Base-by-base conservation (phyloP, 805 yeast genomes). In the Candida xyloterini region DNA sequence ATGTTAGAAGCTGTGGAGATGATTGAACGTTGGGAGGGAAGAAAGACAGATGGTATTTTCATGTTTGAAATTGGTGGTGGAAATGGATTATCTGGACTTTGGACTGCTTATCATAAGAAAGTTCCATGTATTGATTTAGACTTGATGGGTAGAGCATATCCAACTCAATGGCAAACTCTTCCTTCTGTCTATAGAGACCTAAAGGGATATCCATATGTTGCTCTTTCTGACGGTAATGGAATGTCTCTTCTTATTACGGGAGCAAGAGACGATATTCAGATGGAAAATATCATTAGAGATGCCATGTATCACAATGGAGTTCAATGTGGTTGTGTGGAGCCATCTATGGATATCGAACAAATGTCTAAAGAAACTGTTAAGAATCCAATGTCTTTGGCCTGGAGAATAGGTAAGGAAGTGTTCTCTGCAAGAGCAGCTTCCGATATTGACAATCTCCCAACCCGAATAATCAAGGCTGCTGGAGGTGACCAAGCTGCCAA, bases 101-200 rank as follows among this genome's bases (percentile, higher is more conserved):
- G 59, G 38, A 26, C 38, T 6, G 53, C 52, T 8, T 30, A 43
- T 20, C 44, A 52, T 5, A 35, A 45, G 15, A 43, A 42, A 2
- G 27, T 49, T 23, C 51, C 55, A 3, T 59, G 60, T 30, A 43
- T 70, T 32, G 75, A 71, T 53, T 52, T 59, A 27, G 76, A 71
- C 43, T 47, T 66, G 34, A 66, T 68, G 73, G 74, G 76, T 4
- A 57, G 76, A 48, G 76, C 75, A n/a, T 66, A 68, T 46, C 73
- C 74, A 9, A 67, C 71, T 1, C 57, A 53, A 31, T 66, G 63
- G 53, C 75, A 70, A 44, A 60, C 64, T 4, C 40, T 55, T 15
- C 63, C 73, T 8, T 55, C 30, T 10, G 51, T 68, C 15, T 69
- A 65, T 47, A 55, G 61, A 21, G 72, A 70, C 40, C 46, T 65